Evolutionary conservation across 805 yeast species (phyloP).

Genomic region (Yarrowia porcina): DNA sequence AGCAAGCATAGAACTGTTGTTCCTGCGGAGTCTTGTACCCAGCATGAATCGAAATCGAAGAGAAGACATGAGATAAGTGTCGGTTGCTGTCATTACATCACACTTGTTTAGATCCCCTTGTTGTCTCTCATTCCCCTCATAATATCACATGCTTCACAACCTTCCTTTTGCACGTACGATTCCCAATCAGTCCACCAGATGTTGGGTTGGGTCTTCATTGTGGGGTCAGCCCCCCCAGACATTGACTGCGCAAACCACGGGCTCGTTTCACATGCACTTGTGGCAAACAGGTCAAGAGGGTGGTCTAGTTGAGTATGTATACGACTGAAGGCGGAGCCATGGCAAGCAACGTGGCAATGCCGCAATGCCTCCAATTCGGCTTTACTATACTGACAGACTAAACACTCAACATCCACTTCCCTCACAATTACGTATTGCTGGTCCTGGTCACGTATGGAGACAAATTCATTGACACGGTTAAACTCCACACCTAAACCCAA

Average conservation of each 20-base stretch:
- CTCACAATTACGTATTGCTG: background rate
- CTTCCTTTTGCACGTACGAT: background rate
- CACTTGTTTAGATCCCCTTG: too few relatives aligned
- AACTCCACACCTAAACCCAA: background rate
- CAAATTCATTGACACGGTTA: background rate
- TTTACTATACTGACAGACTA: too few relatives aligned
- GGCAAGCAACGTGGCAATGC: too few relatives aligned
- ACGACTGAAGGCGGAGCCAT: too few relatives aligned
- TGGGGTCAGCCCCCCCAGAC: constrained; percentile 1
- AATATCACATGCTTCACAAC: constrained; percentile 8
- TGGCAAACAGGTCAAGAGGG: background rate
- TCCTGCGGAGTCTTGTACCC: background rate
- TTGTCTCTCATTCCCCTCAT: background rate
- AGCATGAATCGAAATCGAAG: background rate
- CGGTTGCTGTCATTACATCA: too few relatives aligned
- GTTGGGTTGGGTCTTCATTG: background rate
- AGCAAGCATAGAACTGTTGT: background rate
- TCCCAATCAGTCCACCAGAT: constrained; percentile 15
- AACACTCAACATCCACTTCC: too few relatives aligned
- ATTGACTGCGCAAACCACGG: background rate
- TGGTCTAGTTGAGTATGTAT: background rate
- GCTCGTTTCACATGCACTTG: constrained; percentile 13
- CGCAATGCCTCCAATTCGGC: too few relatives aligned
- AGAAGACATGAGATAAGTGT: too few relatives aligned
- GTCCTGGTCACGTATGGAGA: background rate